Percentiles rank a stretch among this genome's conserved stretches.
Conservation (phyloP, 1,284 basidiomycete genomes). For the Ceratobasidium sp. region DNA sequence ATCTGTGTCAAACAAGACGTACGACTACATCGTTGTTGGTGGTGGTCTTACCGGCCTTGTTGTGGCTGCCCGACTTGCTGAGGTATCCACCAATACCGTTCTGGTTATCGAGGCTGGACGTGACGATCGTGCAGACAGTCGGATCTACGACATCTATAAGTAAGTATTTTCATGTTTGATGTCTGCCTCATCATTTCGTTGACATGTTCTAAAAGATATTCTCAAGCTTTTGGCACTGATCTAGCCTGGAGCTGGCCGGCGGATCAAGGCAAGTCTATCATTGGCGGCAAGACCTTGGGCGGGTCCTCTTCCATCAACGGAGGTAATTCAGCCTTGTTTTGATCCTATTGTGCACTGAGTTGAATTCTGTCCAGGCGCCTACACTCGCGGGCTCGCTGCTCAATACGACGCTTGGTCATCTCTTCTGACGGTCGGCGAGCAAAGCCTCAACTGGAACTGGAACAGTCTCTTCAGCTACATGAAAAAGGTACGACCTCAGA, state of each 20-base stretch:
- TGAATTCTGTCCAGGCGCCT: background rate
- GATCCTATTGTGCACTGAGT: background rate
- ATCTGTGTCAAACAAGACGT: conserved; percentile 53
- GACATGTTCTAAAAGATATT: background rate
- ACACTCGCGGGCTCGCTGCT: conserved; percentile 63
- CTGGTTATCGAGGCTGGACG: conserved; percentile 69
- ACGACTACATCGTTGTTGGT: conserved; percentile 75
- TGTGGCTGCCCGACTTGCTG: conserved; percentile 68
- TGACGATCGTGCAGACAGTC: conserved; percentile 60
- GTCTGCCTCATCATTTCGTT: background rate
- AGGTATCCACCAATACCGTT: conserved; percentile 63
- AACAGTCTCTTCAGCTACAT: conserved; percentile 61
- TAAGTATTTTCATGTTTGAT: conserved; percentile 53
- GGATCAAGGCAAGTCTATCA: conserved; percentile 60
- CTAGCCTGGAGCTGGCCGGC: conserved; percentile 64
- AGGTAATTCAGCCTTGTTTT: conserved; percentile 53
- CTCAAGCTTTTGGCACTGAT: conserved; percentile 59
- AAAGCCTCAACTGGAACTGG: conserved; percentile 64
- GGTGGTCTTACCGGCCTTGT: conserved; percentile 71
- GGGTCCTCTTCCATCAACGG: conserved; percentile 71
- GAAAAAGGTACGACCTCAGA: conserved; percentile 58
- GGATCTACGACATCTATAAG: conserved; percentile 62
- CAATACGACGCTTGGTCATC: conserved; percentile 68
- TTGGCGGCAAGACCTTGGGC: conserved; percentile 67
- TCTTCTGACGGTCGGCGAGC: conserved; percentile 62